phyloP scores from a whole-genome alignment of 2,329 filamentous ascomycete species.

The Neonectria neomacrospora region DNA sequence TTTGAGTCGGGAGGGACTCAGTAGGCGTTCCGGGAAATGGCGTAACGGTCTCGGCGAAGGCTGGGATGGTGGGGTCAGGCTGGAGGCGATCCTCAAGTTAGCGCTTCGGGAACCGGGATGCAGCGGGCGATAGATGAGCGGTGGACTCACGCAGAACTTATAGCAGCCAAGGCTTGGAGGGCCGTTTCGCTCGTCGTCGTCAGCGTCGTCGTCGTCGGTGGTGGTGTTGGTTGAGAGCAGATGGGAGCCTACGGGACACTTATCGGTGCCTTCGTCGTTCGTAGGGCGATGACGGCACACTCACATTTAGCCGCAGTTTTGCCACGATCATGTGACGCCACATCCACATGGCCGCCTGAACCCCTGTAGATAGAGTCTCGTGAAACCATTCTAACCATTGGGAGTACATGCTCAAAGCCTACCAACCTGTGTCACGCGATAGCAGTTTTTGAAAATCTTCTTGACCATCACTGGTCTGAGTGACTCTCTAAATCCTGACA shows the following conservation, averaged over 20 bases:
- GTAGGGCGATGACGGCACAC: conserved; percentile 49
- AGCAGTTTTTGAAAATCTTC: background rate
- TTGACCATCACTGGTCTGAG: no score
- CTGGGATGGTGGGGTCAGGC: conserved; percentile 44
- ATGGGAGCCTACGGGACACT: conserved; percentile 43
- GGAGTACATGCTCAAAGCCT: background rate
- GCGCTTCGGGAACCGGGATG: conserved; percentile 5
- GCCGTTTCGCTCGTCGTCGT: conserved; percentile 27
- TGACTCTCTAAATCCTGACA: background rate
- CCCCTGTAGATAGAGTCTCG: conserved; percentile 11
- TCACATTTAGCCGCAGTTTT: conserved; percentile 44
- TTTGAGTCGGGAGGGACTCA: conserved; percentile 19
- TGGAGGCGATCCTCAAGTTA: conserved; percentile 30
- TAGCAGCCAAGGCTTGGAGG: background rate
- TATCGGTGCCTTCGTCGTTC: conserved; percentile 45
- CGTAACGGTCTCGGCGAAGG: conserved; percentile 38
- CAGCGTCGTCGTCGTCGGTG: conserved; percentile 36
- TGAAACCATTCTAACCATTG: background rate
- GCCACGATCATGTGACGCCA: conserved; percentile 49
- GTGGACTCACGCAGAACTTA: conserved; percentile 13
- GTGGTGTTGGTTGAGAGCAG: conserved; percentile 30
- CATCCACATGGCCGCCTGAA: conserved; percentile 37
- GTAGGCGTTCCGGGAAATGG: conserved; percentile 37
- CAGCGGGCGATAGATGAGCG: conserved; percentile 2
- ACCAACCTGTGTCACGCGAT: conserved; percentile 12